Evolutionary conservation across 192 early-diverging fungal species (phyloP), one percentile per base, ranked within the genome.

Genomic region (Backusella morwellensis): DNA sequence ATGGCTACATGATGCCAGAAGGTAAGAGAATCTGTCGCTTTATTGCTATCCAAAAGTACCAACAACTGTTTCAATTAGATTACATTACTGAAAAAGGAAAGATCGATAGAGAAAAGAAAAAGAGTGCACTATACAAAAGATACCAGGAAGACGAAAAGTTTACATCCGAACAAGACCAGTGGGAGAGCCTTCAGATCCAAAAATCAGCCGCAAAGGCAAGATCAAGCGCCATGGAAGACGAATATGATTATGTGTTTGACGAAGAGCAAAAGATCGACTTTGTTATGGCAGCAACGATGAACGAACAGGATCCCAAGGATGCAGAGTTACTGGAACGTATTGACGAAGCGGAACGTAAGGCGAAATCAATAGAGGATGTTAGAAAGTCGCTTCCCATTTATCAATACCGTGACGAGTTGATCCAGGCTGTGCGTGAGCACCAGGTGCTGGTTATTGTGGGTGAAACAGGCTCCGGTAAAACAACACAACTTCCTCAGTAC

Each of bases 21-120:
- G 83, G 83, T 84, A 77, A 79, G 83, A 78, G 79, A 77, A 35
- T 59, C n/a, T 67, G 12, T 42, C 9, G 38, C 9, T 3, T 40
- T 21, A 52, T 23, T 54, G 35, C 40, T 12, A 70, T 32, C 67
- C 41, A 23, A n/a, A 36, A 56, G 4, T 14, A 41, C 42, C 6
- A 15, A 19, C 83, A 84, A 82, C 85, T 15, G 86, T 66, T 70
- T 4, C 38, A 21, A 0, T 1, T 59, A 84, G 97, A 98, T 81
- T 99, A 98, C 78, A 97, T 99, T 70, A 98, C 96, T 0, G 97
- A 98, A 77, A 98, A 98, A 82, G 98, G 98, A 71, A 97, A 98
- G 76, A 91, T 99, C 56, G 96, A 99, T 80, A 93, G 94, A 44
- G 96, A 97, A 70, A 97, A 95, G 83, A 95, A 96, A 73, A 93